Conservation (phyloP, 352 stramenopile genomes). For the Pythium plurisporium region DNA sequence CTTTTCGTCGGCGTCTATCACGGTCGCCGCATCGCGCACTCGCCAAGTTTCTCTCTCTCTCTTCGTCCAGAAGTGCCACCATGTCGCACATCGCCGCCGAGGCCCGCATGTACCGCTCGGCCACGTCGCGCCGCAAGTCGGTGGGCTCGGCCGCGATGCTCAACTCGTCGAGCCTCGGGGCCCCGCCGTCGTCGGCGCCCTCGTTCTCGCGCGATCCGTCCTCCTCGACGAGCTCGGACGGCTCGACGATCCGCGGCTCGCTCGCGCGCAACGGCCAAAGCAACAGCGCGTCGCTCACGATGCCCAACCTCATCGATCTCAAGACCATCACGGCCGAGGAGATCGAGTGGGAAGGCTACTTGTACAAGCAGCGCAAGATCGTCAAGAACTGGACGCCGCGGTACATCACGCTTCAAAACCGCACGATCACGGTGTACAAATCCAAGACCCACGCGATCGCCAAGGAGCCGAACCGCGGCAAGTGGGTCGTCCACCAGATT, state of each 20-base stretch:
- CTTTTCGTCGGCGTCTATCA: background rate
- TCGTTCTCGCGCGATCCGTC: conserved; percentile 12
- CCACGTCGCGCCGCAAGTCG: conserved; percentile 21
- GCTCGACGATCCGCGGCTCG: conserved; percentile 12
- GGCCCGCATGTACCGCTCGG: conserved; percentile 21
- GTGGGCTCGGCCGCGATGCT: conserved; percentile 20
- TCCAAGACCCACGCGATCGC: conserved; percentile 81
- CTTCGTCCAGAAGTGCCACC: background rate
- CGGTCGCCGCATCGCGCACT: background rate
- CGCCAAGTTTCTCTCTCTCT: background rate
- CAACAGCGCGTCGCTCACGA: conserved; percentile 24
- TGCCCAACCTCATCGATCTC: conserved; percentile 82
- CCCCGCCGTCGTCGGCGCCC: conserved; percentile 10
- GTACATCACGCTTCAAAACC: conserved; percentile 84
- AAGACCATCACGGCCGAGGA: conserved; percentile 84
- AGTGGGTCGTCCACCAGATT: conserved; percentile 81
- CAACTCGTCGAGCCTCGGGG: background rate
- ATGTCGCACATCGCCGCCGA: conserved; percentile 22
- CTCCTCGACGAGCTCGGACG: conserved; percentile 4
- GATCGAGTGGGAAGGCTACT: conserved; percentile 85
- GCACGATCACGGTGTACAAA: conserved; percentile 81
- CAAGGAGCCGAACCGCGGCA: conserved; percentile 71
- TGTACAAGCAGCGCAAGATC: conserved; percentile 89
- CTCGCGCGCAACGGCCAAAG: conserved; percentile 14
- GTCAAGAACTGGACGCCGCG: conserved; percentile 87